Evolutionary conservation across 805 yeast species (phyloP), one percentile per base, ranked within the genome.

Genomic region (Cyberlindnera euphorbiae): DNA sequence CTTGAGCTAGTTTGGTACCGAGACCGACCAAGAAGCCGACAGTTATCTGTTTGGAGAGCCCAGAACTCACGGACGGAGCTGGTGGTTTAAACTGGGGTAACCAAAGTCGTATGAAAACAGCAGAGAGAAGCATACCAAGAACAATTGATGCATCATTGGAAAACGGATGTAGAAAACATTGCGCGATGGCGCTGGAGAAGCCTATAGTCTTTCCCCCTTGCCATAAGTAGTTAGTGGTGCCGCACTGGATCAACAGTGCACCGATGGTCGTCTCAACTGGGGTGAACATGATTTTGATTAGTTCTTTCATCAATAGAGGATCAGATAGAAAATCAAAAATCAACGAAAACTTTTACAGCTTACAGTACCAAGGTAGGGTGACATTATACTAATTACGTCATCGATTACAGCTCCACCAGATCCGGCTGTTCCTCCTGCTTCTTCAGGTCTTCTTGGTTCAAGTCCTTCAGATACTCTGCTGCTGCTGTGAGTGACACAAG

Each of bases 401-500:
- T 15, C 14, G 17, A 8, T 19, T 9, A 19, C 9, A 19, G 22
- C 7, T 19, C 22, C 22, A 19, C 9, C 9, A 19, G 22, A 19
- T 7, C 22, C 9, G 22, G 22, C 22, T 19, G 22, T 9, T 19
- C 22, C 9, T 7, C 22, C 14, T 26, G 8, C 7, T 26, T 26
- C 19, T 7, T 21, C 28, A n/a, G 6, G 11, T 16, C 24, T 15
- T 41, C 36, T n/a, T 28, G 19, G 5, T 29, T 41, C 18, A 93
- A 56, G 10, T 77, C 73, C 38, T 77, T 75, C 8, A 93, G 73
- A 54, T 87, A 93, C 41, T 80, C 76, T 10, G 88, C 75, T 2
- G 97, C 97, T 2, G 94, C 94, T 51, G 83, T 86, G 18, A 90
- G 60, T n/a, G 96, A 84, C 19, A 95, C 84, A 36, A 93, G 64